Evolutionary conservation across 805 yeast genomes (phyloP), one percentile per base, ranked within the genome.

Genomic region (Dipodascus geniculatus): DNA sequence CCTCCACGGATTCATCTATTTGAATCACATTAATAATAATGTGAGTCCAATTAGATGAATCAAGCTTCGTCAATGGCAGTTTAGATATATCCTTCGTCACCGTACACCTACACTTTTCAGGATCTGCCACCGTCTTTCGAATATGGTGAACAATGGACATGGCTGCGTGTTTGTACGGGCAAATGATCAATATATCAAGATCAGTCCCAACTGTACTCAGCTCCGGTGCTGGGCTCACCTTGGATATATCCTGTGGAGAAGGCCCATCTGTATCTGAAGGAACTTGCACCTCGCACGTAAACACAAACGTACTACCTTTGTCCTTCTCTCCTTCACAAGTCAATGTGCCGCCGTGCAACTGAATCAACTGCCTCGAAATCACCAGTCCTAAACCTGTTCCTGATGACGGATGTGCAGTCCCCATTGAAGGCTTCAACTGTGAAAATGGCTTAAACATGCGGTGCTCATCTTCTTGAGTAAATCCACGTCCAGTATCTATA

Each of bases 331-430:
- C 66, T 3, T 53, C 56, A 44, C 69, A 64, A 11, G 58, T 56
- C 31, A 67, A 58, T 16, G 57, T 50, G 4, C 70, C 70, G 6
- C 66, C 66, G 50, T 67, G 70, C 8, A 67, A 60, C 53, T 67
- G 63, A 23, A 66, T 61, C 17, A 67, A 58, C 57, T 67, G 71
- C 8, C 65, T 55, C 1, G 70, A 67, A 47, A 67, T 67, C 4
- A 67, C 68, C 23, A 67, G 57, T 1, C 70, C 70, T 17, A 67
- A 52, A 11, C 70, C 70, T 23, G 70, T 67, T 8, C 70, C 70
- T 11, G 64, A 60, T 19, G 63, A 58, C 38, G 52, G 56, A 17
- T 62, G 57, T 3, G 64, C 31, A 14, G 56, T 16, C 11, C 54
- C 51, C 52, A 52, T 51, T 2, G 61, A 53, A 14, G 57, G 60